These are phyloP conservation scores for Rhizopus arrhizus DNA, from an alignment of 371 early-diverging fungal species.

Conservation along the genomic window DNA sequence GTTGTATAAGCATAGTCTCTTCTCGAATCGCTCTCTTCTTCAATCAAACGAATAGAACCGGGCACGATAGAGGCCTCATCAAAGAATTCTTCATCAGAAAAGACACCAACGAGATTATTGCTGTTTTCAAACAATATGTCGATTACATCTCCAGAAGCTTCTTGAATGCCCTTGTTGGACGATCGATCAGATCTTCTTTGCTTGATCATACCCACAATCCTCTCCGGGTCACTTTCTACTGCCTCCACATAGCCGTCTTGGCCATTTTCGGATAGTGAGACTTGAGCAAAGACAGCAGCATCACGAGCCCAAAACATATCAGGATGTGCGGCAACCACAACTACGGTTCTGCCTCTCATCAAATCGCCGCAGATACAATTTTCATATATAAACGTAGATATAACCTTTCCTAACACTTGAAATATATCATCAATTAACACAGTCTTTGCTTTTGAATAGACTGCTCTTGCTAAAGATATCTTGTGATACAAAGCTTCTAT, in stretches of 20 bases:
- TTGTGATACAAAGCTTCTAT: conserved; percentile 74
- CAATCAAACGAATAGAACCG: conserved; percentile 30
- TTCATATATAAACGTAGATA: conserved; percentile 63
- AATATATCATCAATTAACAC: conserved; percentile 76
- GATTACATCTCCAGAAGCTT: conserved; percentile 26
- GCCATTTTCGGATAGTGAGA: conserved; percentile 8
- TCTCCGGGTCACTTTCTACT: conserved; percentile 16
- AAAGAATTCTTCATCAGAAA: conserved; percentile 39
- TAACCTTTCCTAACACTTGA: conserved; percentile 61
- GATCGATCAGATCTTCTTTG: background rate
- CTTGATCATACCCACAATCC: conserved; percentile 20
- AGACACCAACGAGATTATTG: conserved; percentile 2
- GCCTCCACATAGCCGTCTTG: conserved; percentile 1
- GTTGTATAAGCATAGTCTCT: conserved; percentile 44
- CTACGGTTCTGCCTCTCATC: conserved; percentile 72
- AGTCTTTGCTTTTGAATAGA: conserved; percentile 66
- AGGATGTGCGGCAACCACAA: conserved; percentile 79
- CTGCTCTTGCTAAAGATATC: conserved; percentile 75
- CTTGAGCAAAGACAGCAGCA: conserved; percentile 61
- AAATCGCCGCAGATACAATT: conserved; percentile 68
- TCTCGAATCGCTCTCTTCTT: conserved; percentile 13
- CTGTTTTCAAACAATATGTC: conserved; percentile 37
- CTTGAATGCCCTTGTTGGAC: background rate
- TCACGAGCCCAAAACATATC: conserved; percentile 67
- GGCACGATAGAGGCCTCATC: conserved; percentile 42